These are phyloP conservation scores for Calycina herbarum DNA, from an alignment of 2,329 filamentous ascomycete species.

Conservation along the genomic window DNA sequence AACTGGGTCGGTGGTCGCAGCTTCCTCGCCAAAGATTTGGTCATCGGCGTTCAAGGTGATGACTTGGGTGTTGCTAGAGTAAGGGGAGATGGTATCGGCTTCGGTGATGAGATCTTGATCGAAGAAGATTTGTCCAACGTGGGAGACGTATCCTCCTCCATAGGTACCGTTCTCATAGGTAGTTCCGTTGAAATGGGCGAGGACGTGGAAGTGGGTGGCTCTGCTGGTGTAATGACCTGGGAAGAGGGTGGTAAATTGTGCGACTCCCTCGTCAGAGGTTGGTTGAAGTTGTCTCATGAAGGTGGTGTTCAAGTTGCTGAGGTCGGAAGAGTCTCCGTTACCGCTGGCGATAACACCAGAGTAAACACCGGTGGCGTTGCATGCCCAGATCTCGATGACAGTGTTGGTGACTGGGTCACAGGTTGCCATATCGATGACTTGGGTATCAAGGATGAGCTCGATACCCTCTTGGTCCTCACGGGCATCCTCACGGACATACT, in stretches of 20 bases:
- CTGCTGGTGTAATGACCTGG: slow-evolving; percentile 47
- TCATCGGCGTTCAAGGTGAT: slow-evolving; percentile 53
- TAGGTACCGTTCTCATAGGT: slow-evolving; percentile 48
- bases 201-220: slow-evolving; percentile 50
- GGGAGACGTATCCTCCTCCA: slow-evolving; percentile 50
- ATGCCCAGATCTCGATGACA: slow-evolving; percentile 54
- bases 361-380: slow-evolving; percentile 50
- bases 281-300: slow-evolving; percentile 45
- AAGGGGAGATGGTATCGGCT: slow-evolving; percentile 50
- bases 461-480: slow-evolving; percentile 41
- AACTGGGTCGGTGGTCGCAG: slow-evolving; percentile 51
- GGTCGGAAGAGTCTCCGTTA: slow-evolving; percentile 44
- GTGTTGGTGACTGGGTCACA: slow-evolving; percentile 51
- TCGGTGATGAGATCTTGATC: slow-evolving; percentile 56
- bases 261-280: slow-evolving; percentile 44
- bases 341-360: slow-evolving; percentile 46
- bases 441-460: slow-evolving; percentile 48
- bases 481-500: slow-evolving; percentile 50
- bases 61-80: slow-evolving; percentile 47
- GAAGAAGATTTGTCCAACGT: slow-evolving; percentile 66
- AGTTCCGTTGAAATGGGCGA: slow-evolving; percentile 45
- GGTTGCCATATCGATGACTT: slow-evolving; percentile 55
- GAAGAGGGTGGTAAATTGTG: slow-evolving; percentile 45
- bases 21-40: slow-evolving; percentile 46
- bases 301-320: slow-evolving; percentile 43